phyloP scores from a whole-genome alignment of 768 basidiomycete genomes.

The Dioszegia aurantiaca region DNA sequence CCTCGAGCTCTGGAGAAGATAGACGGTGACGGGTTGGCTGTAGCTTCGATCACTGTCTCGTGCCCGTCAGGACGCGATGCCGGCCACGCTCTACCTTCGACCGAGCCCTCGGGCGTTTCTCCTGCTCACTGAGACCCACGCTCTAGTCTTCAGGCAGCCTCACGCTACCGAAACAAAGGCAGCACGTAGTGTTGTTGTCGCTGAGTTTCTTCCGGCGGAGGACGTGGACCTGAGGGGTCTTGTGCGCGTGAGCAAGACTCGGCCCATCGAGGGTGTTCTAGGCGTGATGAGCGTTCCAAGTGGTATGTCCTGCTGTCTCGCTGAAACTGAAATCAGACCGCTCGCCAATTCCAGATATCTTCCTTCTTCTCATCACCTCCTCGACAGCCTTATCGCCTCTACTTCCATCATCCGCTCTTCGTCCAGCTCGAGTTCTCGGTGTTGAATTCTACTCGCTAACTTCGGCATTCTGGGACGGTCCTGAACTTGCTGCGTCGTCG shows the following conservation, averaged over 20 bases:
- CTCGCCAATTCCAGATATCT: constrained; percentile 57
- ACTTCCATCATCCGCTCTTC: constrained; percentile 63
- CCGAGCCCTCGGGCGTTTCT: constrained; percentile 43
- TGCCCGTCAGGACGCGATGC: constrained; percentile 36
- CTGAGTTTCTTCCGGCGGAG: constrained; percentile 75
- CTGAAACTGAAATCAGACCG: constrained; percentile 25
- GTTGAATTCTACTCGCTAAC: constrained; percentile 86
- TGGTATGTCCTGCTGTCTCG: constrained; percentile 29
- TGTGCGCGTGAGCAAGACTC: constrained; percentile 66
- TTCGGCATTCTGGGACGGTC: constrained; percentile 79
- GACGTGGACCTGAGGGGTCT: constrained; percentile 67
- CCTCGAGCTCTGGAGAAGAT: too few relatives aligned
- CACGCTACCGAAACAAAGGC: constrained; percentile 37
- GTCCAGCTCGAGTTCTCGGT: constrained; percentile 68
- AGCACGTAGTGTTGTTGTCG: constrained; percentile 59
- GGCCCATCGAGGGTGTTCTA: constrained; percentile 72
- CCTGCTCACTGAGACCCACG: constrained; percentile 43
- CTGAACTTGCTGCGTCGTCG: constrained; percentile 22
- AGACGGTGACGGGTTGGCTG: too few relatives aligned
- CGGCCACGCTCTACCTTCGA: constrained; percentile 46
- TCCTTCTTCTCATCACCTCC: constrained; percentile 75
- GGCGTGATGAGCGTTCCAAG: constrained; percentile 57
- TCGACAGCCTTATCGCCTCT: constrained; percentile 64
- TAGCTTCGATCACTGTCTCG: too few relatives aligned
- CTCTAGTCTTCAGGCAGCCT: constrained; percentile 47